phyloP scores from a whole-genome alignment of 2,329 filamentous ascomycete genomes.

The Paraphaeosphaeria sporulosa region DNA sequence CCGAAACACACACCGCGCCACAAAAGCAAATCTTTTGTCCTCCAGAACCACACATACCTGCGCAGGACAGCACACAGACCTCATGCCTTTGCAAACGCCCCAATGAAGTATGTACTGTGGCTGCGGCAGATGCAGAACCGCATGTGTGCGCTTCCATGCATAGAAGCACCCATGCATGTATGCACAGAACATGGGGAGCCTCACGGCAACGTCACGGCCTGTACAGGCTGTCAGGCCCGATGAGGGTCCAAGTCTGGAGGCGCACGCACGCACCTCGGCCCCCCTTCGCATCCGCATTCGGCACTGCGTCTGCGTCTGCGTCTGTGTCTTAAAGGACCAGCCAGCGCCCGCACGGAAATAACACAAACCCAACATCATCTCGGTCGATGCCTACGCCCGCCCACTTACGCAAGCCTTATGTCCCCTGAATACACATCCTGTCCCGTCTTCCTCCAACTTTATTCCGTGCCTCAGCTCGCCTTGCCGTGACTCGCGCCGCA shows the following conservation, averaged over 20 bases:
- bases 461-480: no score
- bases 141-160: no score
- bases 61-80: not conserved
- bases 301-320: not conserved
- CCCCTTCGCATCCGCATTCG: not conserved
- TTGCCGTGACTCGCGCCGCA: no score
- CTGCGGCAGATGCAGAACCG: not conserved
- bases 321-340: not conserved
- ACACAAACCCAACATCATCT: no score
- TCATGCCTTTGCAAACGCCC: not conserved
- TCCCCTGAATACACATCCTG: not conserved
- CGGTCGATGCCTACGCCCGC: no score
- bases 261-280: no score
- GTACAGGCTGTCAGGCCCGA: not conserved
- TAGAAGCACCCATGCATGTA: no score
- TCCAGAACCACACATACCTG: no score
- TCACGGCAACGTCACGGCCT: not conserved
- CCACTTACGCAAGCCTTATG: no score
- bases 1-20: slow-evolving; percentile 1
- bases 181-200: not conserved
- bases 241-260: not conserved
- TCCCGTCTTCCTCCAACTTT: no score
- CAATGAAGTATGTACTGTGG: no score
- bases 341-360: no score
- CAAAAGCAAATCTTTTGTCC: not conserved